These are phyloP conservation scores for Nicotiana tabacum DNA, from an alignment of 257 asterid species.

Conservation along the genomic window DNA sequence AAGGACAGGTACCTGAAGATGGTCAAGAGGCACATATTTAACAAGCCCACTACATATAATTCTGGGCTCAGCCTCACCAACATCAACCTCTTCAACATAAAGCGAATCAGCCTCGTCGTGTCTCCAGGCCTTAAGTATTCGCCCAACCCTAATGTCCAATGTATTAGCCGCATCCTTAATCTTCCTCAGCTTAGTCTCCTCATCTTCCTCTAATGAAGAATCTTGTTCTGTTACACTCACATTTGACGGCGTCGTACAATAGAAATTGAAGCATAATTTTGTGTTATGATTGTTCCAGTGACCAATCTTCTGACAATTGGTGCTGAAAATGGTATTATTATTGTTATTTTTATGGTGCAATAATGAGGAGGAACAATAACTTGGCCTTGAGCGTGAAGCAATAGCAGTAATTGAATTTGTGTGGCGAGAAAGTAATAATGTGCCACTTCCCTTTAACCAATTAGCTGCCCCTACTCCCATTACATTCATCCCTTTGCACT, in stretches of 20 bases:
- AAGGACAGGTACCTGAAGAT: constrained; percentile 53
- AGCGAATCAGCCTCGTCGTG: constrained; percentile 96
- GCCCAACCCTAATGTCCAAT: constrained; percentile 81
- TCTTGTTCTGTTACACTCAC: background rate
- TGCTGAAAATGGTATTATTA: background rate
- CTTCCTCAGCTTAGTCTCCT: constrained; percentile 15
- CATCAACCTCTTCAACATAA: constrained; percentile 92
- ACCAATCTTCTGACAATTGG: background rate
- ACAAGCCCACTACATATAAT: constrained; percentile 93
- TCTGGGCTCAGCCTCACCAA: constrained; percentile 84
- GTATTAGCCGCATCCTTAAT: constrained; percentile 61
- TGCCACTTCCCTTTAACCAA: constrained; percentile 6
- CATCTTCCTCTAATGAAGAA: constrained; percentile 1
- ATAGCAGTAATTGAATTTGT: background rate
- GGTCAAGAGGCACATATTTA: constrained; percentile 57
- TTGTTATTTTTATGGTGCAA: background rate
- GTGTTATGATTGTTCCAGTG: background rate
- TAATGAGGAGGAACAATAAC: background rate
- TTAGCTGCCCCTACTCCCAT: background rate
- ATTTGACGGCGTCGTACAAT: background rate
- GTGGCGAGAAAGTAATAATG: background rate
- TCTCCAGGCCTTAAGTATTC: constrained; percentile 67
- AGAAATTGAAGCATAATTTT: background rate
- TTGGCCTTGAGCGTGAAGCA: background rate
- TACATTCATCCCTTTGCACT: background rate